Evolutionary conservation across 2,329 filamentous ascomycete genomes (phyloP), one percentile per base, ranked within the genome.

Genomic region (Aspergillus puulaauensis): DNA sequence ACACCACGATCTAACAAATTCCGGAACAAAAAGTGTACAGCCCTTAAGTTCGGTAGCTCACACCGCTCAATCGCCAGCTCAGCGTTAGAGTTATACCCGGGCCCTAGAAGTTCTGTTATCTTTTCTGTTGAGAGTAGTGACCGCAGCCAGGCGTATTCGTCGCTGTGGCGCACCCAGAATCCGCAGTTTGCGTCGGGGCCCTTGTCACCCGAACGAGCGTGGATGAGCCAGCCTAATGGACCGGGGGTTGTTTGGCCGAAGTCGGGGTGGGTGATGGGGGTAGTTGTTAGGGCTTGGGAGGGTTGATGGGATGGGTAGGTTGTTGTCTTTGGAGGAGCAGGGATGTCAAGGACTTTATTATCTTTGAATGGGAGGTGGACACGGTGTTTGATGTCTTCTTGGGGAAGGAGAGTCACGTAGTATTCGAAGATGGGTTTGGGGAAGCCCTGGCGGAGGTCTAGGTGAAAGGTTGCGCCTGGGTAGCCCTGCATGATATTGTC

Each of bases 161-260:
- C 75, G 1, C 60, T 61, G 23, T 69, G 61, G 1, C 73, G 70
- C 5, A 77, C 74, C 55, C 78, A 84, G 61, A 81, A 75, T 0
- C 79, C 79, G 9, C 79, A 70, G 54, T 81, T 81, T 31, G 70
- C 71, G 59, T 82, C 75, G 4, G 73, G 71, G 0, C 72, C 77
- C 54, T 81, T 82, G 56, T 82, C 79, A 0, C 75, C 75, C 6
- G 70, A 75, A 3, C 75, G 70, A 21, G 69, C 73, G 49, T 71
- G 71, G 8, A 73, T 73, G 11, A 77, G 60, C 54, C 62, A 69
- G 11, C 73, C 75, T 5, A 77, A 55, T 0, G 66, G 69, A 4
- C 56, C 66, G 11, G 54, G 59, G 24, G 40, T 60, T 1, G 66
- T 69, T 7, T 64, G 63, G 4, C 68, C 68, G 56, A 70, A 69